phyloP scores from a whole-genome alignment of 805 yeast species.

The Yarrowia hollandica region DNA sequence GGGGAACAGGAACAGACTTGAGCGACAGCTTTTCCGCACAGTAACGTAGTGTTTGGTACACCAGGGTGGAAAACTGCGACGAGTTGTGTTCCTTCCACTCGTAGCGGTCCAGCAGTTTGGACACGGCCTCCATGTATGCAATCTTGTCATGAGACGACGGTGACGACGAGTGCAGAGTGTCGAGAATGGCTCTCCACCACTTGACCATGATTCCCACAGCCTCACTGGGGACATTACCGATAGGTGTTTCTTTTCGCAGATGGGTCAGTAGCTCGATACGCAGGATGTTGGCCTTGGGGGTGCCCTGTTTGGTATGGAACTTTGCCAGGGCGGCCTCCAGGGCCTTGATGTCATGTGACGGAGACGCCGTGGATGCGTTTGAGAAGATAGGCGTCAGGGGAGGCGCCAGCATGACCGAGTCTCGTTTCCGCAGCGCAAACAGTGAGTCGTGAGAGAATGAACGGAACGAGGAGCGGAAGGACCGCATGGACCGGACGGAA shows the following conservation, averaged over 20 bases:
- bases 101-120: constrained; percentile 42
- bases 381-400: constrained; percentile 18
- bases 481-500: constrained; percentile 19
- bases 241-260: constrained; percentile 36
- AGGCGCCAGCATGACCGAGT: background rate
- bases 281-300: constrained; percentile 43
- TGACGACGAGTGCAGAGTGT: constrained; percentile 38
- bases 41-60: constrained; percentile 56
- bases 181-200: constrained; percentile 46
- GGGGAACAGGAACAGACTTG: constrained; percentile 55
- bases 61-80: constrained; percentile 34
- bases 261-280: constrained; percentile 47
- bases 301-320: constrained; percentile 39
- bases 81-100: constrained; percentile 42
- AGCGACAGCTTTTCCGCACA: constrained; percentile 51
- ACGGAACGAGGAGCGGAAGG: constrained; percentile 24
- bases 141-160: constrained; percentile 42
- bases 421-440: constrained; percentile 19
- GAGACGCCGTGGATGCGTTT: background rate
- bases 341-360: constrained; percentile 35
- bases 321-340: constrained; percentile 39
- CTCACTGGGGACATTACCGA: constrained; percentile 33
- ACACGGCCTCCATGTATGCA: constrained; percentile 45
- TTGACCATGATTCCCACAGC: constrained; percentile 38
- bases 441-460: constrained; percentile 21